These are phyloP conservation scores for Scolecobasidium constrictum DNA, from an alignment of 2,329 filamentous ascomycete genomes.

Conservation along the genomic window DNA sequence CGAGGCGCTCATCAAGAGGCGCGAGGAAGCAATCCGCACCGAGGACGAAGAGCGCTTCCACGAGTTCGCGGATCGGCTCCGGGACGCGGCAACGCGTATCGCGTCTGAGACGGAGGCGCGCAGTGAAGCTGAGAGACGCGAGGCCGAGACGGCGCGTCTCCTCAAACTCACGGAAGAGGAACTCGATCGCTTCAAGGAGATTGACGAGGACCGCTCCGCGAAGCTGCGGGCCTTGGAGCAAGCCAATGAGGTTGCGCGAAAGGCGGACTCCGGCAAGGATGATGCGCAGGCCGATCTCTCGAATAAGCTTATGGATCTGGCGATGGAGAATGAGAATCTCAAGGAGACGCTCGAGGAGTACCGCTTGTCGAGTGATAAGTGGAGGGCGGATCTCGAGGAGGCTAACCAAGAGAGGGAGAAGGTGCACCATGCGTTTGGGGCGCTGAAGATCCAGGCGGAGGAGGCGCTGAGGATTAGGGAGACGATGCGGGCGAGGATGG, in stretches of 20 bases:
- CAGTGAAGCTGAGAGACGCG: constrained; percentile 31
- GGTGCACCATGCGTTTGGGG: constrained; percentile 61
- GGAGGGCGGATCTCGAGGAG: constrained; percentile 47
- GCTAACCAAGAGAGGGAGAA: constrained; percentile 56
- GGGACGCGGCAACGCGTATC: constrained; percentile 22
- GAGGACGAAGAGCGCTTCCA: constrained; percentile 21
- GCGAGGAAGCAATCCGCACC: constrained; percentile 25
- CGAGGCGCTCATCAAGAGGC: constrained; percentile 17
- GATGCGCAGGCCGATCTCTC: constrained; percentile 35
- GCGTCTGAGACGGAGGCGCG: constrained; percentile 32
- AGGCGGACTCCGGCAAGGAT: constrained; percentile 19
- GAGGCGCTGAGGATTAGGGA: constrained; percentile 80
- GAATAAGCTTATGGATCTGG: constrained; percentile 41
- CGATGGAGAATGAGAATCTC: constrained; percentile 49
- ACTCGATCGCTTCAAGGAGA: constrained; percentile 31
- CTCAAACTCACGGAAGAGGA: constrained; percentile 40
- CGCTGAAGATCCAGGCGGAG: constrained; percentile 66
- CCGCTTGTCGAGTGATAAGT: constrained; percentile 46
- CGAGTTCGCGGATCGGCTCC: constrained; percentile 23
- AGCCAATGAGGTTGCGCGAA: constrained; percentile 3
- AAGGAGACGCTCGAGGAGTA: constrained; percentile 55
- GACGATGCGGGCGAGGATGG: constrained; percentile 72
- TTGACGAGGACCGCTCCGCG: constrained; percentile 30
- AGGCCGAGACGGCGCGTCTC: constrained; percentile 30
- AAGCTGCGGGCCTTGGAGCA: constrained; percentile 28